phyloP scores from a whole-genome alignment of 2,329 filamentous ascomycete genomes.

The Macrophomina pseudophaseolina region DNA sequence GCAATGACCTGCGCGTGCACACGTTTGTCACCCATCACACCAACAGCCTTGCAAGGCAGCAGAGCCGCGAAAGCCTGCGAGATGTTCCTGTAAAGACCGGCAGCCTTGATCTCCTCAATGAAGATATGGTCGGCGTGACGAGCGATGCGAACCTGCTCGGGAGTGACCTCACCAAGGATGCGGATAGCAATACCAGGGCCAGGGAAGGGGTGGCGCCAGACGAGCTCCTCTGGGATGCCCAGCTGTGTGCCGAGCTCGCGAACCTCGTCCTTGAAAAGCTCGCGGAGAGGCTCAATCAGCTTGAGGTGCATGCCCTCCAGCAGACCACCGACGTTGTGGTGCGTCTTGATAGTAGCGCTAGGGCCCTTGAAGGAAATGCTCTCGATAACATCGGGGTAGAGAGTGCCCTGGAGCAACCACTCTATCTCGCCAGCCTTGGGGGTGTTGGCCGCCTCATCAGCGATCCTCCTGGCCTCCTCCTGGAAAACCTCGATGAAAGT shows the following conservation, averaged over 20 bases:
- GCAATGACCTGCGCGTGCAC: slow-evolving; percentile 68
- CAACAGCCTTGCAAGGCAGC: slow-evolving; percentile 67
- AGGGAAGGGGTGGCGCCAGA: slow-evolving; percentile 80
- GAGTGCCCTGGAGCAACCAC: slow-evolving; percentile 86
- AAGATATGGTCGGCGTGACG: slow-evolving; percentile 80
- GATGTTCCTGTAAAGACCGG: slow-evolving; percentile 75
- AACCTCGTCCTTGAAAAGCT: slow-evolving; percentile 86
- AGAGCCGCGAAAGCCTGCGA: slow-evolving; percentile 74
- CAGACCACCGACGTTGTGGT: slow-evolving; percentile 75
- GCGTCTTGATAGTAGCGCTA: slow-evolving; percentile 74
- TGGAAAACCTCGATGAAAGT: slow-evolving; percentile 86
- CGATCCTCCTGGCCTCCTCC: slow-evolving; percentile 75
- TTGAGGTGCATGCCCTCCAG: slow-evolving; percentile 67
- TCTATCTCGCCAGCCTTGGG: slow-evolving; percentile 75
- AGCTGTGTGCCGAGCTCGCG: slow-evolving; percentile 71
- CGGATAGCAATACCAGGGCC: slow-evolving; percentile 78
- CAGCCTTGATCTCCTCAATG: slow-evolving; percentile 74
- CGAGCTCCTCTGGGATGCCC: slow-evolving; percentile 73
- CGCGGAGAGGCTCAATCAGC: slow-evolving; percentile 78
- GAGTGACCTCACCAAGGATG: slow-evolving; percentile 83
- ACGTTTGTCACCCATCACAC: slow-evolving; percentile 73
- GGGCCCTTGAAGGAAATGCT: slow-evolving; percentile 76
- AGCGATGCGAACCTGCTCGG: slow-evolving; percentile 77
- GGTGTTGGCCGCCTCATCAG: slow-evolving; percentile 70
- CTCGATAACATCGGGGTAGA: slow-evolving; percentile 77